A percentile compares a stretch with the other conserved stretches of the same genome.
These are phyloP conservation scores for Tricladium varicosporioides DNA, from an alignment of 2,329 filamentous ascomycete genomes.

Conservation along the genomic window DNA sequence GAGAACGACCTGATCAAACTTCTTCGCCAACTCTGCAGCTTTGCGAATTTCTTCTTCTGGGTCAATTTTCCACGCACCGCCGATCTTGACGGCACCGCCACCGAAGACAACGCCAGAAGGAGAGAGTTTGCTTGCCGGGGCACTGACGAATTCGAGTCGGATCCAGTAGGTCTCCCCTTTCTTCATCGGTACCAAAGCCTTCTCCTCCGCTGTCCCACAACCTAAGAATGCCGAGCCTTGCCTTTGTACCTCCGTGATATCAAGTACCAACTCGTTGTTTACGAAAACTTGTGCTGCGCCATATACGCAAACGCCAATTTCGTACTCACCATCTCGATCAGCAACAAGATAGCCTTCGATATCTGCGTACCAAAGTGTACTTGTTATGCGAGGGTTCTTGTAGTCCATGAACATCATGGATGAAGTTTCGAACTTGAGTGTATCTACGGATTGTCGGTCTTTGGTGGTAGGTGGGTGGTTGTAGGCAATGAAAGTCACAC, in stretches of 20 bases:
- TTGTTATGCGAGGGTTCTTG: conserved; percentile 38
- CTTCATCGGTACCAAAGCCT: conserved; percentile 28
- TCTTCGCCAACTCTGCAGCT: conserved; percentile 65
- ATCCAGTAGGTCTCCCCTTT: conserved; percentile 33
- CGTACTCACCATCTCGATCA: conserved; percentile 32
- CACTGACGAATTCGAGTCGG: conserved; percentile 48
- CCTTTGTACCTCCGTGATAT: conserved; percentile 34
- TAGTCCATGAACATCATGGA: conserved; percentile 38
- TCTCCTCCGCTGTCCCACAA: conserved; percentile 35
- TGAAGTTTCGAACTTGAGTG: conserved; percentile 23
- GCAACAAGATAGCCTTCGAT: conserved; percentile 35
- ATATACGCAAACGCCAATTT: conserved; percentile 34
- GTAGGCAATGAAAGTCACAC: conserved; percentile 49
- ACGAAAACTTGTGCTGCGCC: conserved; percentile 37
- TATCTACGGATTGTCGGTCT: conserved; percentile 19
- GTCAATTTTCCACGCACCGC: conserved; percentile 57
- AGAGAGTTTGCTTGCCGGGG: conserved; percentile 56
- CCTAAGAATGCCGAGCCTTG: conserved; percentile 35
- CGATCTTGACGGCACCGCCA: conserved; percentile 60
- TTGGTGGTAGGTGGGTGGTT: conserved; percentile 18
- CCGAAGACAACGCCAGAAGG: conserved; percentile 49
- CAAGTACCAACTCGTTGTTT: conserved; percentile 36
- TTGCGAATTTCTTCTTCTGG: conserved; percentile 58
- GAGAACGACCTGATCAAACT: conserved; percentile 74
- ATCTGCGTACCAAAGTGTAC: conserved; percentile 39